Conservation (phyloP, 2,329 filamentous ascomycete genomes). For the Sporothrix schenckii region DNA sequence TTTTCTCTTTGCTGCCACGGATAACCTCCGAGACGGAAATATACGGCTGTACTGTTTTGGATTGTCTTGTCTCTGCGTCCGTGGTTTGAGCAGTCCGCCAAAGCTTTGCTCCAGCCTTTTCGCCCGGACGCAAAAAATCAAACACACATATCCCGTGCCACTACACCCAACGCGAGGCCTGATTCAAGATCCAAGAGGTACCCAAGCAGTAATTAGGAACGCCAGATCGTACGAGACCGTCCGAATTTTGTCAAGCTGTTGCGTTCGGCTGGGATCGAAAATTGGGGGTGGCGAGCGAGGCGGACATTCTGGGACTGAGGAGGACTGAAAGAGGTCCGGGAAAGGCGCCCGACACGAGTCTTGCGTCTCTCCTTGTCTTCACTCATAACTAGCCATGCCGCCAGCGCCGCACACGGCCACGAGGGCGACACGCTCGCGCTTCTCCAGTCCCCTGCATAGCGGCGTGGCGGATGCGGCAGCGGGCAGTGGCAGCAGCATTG, state of each 20-base stretch:
- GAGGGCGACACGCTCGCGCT: slow-evolving; percentile 59
- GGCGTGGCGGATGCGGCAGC: slow-evolving; percentile 33
- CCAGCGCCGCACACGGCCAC: slow-evolving; percentile 50
- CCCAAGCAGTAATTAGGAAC: neutral
- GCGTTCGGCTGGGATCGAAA: neutral
- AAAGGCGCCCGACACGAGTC: slow-evolving; percentile 4
- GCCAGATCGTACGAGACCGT: neutral
- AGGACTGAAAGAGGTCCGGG: slow-evolving; percentile 2
- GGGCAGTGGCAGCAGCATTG: slow-evolving; percentile 26
- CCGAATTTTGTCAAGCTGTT: neutral
- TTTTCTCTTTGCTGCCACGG: neutral
- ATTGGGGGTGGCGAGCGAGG: slow-evolving; percentile 23
- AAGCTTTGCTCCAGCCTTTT: neutral
- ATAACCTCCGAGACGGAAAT: neutral
- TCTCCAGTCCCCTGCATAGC: slow-evolving; percentile 55
- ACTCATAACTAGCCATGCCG: slow-evolving; percentile 34
- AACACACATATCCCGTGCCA: slow-evolving; percentile 20
- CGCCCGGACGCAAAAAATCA: slow-evolving; percentile 6
- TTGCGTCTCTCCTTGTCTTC: neutral
- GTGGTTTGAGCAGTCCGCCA: neutral
- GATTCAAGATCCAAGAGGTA: neutral
- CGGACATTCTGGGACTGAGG: neutral
- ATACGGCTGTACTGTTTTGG: neutral
- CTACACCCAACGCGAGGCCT: neutral
- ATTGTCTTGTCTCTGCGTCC: neutral